Percentiles rank a stretch among this genome's conserved stretches.
phyloP scores from a whole-genome alignment of 306 rosid genomes.

The Inga leiocalycina region DNA sequence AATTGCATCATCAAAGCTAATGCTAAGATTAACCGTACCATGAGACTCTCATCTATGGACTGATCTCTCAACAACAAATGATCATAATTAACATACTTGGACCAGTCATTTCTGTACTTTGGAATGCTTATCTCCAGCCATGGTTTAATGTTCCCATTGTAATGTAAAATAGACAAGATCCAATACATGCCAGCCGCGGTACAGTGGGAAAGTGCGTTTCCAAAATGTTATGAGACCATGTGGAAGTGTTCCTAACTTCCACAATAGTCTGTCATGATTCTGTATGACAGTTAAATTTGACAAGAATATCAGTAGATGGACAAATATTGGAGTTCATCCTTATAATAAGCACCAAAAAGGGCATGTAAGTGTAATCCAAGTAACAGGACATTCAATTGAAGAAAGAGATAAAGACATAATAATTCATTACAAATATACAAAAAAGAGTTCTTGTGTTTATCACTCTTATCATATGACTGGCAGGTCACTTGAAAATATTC shows the following conservation, averaged over 20 bases:
- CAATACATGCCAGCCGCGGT: conserved; percentile 77
- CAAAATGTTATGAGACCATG: conserved; percentile 96
- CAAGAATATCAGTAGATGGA: conserved; percentile 27
- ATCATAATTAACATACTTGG: conserved; percentile 64
- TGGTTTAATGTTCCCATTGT: conserved; percentile 95
- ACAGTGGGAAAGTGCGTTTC: conserved; percentile 78
- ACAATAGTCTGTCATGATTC: conserved; percentile 89
- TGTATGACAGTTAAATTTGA: conserved; percentile 35
- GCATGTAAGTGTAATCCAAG: background rate
- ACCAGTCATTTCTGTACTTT: conserved; percentile 75
- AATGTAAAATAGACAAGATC: conserved; percentile 90
- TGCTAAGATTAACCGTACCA: conserved; percentile 25
- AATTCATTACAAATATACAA: background rate
- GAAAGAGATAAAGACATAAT: background rate
- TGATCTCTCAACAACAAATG: conserved; percentile 76
- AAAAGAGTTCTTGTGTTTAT: background rate
- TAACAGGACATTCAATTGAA: background rate
- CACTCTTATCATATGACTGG: background rate
- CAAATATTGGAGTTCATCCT: conserved; percentile 18
- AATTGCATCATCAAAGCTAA: conserved; percentile 39
- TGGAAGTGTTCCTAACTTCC: conserved; percentile 97
- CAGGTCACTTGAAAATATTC: background rate
- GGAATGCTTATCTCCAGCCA: conserved; percentile 97
- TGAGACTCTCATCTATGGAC: conserved; percentile 50
- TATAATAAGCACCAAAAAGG: background rate